Conservation (phyloP, 2,329 filamentous ascomycete genomes). For the Emmonsiellopsis sp. region DNA sequence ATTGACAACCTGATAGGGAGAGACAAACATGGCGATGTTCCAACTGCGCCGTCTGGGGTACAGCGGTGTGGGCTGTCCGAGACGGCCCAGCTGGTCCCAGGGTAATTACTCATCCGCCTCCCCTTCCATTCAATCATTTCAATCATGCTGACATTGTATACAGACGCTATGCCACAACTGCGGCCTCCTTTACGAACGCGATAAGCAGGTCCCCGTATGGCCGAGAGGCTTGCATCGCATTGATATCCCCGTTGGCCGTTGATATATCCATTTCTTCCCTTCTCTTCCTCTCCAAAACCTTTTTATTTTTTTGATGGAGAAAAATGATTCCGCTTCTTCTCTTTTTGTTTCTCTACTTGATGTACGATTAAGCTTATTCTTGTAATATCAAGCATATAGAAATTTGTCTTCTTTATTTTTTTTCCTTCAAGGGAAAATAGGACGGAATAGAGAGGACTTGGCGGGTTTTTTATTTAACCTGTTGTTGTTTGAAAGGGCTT, state of each 20-base stretch:
- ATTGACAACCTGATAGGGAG: slow-evolving; percentile 42
- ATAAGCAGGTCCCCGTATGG: slow-evolving; percentile 72
- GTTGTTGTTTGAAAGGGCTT: too few relatives aligned
- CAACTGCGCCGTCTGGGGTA: slow-evolving; percentile 82
- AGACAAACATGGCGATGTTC: slow-evolving; percentile 74
- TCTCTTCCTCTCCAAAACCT: neutral
- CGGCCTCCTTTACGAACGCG: slow-evolving; percentile 77
- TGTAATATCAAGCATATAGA: too few relatives aligned
- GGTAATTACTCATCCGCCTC: slow-evolving; percentile 44
- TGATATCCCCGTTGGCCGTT: slow-evolving; percentile 25
- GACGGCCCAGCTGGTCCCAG: slow-evolving; percentile 79
- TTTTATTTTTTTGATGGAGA: neutral
- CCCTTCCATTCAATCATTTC: neutral
- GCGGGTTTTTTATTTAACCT: too few relatives aligned
- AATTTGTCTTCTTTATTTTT: neutral
- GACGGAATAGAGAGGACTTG: too few relatives aligned
- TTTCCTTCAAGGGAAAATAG: neutral
- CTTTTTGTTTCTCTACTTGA: neutral
- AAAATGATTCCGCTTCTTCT: neutral
- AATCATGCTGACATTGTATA: slow-evolving; percentile 13
- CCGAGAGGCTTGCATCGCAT: slow-evolving; percentile 57
- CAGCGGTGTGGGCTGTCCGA: slow-evolving; percentile 86
- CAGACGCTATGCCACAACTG: slow-evolving; percentile 90
- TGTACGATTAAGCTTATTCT: too few relatives aligned
- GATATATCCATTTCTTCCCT: neutral